phyloP scores from a whole-genome alignment of 768 basidiomycete genomes.

The Tulasnella sp. region DNA sequence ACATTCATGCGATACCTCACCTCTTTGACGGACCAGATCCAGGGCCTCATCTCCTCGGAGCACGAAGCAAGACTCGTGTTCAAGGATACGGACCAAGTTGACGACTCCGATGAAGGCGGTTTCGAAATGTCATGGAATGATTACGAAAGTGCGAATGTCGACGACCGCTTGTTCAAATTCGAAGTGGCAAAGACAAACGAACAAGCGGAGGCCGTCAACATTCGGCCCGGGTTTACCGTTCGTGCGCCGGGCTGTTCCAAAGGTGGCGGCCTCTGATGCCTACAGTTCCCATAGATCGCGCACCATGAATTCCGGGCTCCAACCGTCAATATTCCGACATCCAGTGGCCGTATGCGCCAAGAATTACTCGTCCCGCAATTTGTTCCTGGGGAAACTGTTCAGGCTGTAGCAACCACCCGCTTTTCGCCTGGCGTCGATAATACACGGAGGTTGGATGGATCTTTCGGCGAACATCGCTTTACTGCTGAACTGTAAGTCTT shows the following conservation, averaged over 20 bases:
- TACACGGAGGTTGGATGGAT: not conserved
- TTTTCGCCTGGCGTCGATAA: not conserved
- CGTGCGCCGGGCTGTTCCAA: not conserved
- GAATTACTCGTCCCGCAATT: not conserved
- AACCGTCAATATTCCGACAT: not conserved
- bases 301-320: not conserved
- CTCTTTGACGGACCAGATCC: slow-evolving; percentile 54
- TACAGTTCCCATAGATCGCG: not conserved
- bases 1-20: slow-evolving; percentile 64
- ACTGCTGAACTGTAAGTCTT: not conserved
- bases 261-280: not conserved
- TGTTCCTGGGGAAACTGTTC: not conserved
- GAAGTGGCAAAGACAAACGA: slow-evolving; percentile 23
- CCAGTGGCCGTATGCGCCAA: not conserved
- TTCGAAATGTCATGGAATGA: not conserved
- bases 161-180: slow-evolving; percentile 25
- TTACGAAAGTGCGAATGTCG: not conserved
- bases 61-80: slow-evolving; percentile 48
- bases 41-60: slow-evolving; percentile 49
- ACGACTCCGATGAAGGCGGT: slow-evolving; percentile 3
- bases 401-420: not conserved
- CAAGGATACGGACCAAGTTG: slow-evolving; percentile 30
- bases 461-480: not conserved
- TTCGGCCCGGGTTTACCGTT: not conserved
- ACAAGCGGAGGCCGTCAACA: slow-evolving; percentile 17